Evolutionary conservation across 2,329 filamentous ascomycete species (phyloP), one percentile per base, ranked within the genome.

Genomic region (Fusarium verrucosum): DNA sequence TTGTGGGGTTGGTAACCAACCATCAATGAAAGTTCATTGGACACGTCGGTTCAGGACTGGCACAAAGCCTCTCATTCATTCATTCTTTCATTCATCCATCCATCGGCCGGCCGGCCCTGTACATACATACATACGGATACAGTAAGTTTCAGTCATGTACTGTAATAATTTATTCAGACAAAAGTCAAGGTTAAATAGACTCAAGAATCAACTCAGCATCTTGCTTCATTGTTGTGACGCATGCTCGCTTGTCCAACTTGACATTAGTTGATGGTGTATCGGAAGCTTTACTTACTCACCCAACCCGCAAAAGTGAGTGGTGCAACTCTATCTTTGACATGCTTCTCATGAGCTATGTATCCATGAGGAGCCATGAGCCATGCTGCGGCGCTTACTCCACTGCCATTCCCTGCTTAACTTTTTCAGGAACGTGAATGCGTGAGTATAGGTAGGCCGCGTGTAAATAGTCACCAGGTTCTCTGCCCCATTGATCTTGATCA

Each of bases 391-490:
- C 57, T 55, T 56, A 58, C 57, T 51, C 70, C 70, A 71, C 65
- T 51, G 26, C 25, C 47, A 63, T 62, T 70, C 60, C 66, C 68
- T 69, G 70, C 70, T 70, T 70, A 52, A 17, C 61, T 58, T 46
- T 50, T 69, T 66, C 58, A 70, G 70, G 65, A 70, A 71, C 65
- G 55, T 64, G 58, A 67, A 61, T 60, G 61, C 36, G 52, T 55
- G 60, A 58, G 42, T 49, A 13, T 14, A 30, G 28, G 55, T 65
- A 63, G 62, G 62, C 62, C 52, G 62, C 57, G 44, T 55, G 55
- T 62, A 49, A 58, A 25, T 58, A 66, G 53, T 53, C 62, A 46
- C 62, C 54, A 38, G 57, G 56, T 46, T 50, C 16, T 42, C 35
- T 58, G 35, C 62, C 57, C 33, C 20, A 30, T 62, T 32, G 28